These are phyloP conservation scores for Prunus mume DNA, from an alignment of 306 rosid genomes.

Conservation along the genomic window DNA sequence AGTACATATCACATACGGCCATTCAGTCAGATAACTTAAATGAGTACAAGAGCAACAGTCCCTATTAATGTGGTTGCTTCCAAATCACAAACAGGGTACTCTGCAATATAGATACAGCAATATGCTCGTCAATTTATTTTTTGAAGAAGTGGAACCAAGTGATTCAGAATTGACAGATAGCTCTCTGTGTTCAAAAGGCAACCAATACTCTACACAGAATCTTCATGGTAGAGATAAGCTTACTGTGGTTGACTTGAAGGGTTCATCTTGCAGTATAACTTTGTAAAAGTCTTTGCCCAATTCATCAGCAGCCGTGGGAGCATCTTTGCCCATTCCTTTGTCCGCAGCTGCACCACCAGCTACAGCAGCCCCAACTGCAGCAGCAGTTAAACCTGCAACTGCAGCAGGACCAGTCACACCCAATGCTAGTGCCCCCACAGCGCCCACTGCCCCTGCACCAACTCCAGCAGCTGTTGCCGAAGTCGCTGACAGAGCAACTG, in stretches of 20 bases:
- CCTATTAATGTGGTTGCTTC: neutral
- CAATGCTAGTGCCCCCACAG: conserved; percentile 76
- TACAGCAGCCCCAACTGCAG: conserved; percentile 88
- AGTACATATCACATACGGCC: neutral
- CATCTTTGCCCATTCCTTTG: conserved; percentile 62
- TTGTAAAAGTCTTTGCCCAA: conserved; percentile 85
- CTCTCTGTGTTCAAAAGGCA: neutral
- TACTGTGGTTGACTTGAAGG: conserved; percentile 94
- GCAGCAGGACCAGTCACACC: conserved; percentile 85
- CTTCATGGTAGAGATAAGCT: conserved; percentile 19
- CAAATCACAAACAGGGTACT: neutral
- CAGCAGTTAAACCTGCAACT: conserved; percentile 80
- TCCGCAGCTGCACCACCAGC: conserved; percentile 73
- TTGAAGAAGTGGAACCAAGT: neutral
- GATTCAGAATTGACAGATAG: neutral
- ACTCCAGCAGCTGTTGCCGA: conserved; percentile 88
- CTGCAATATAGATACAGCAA: neutral
- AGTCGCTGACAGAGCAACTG: conserved; percentile 70
- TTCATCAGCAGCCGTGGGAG: conserved; percentile 63
- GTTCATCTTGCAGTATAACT: conserved; percentile 78
- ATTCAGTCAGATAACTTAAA: neutral
- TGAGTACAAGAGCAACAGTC: neutral
- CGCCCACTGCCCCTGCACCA: conserved; percentile 77
- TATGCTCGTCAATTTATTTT: neutral
- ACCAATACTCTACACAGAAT: neutral